Evolutionary conservation across 2,329 filamentous ascomycete genomes (phyloP).

Genomic region (Dryadomyces quercivorus): DNA sequence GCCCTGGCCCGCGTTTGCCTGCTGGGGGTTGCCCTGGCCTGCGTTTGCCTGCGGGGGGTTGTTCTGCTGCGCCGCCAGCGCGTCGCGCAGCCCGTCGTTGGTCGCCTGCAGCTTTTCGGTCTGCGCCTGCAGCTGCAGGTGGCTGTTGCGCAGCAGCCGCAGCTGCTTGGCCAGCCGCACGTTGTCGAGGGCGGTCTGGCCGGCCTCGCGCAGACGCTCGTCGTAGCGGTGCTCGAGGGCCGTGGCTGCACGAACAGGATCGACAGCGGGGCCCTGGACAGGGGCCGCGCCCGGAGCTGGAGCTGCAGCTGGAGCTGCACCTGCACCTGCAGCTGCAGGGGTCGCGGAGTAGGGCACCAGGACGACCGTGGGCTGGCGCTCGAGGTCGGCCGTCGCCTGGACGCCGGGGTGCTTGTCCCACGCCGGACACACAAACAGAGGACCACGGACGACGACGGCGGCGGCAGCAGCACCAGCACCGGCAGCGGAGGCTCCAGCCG

Average conservation of each 20-base stretch:
- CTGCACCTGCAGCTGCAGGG: conserved; percentile 9
- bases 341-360: conserved; percentile 15
- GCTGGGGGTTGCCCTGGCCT: not conserved
- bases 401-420: conserved; percentile 32
- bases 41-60: not conserved
- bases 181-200: conserved; percentile 4
- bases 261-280: conserved; percentile 7
- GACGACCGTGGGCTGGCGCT: conserved; percentile 28
- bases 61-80: not conserved
- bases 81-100: not conserved
- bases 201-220: conserved; percentile 5
- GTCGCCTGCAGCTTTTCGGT: not conserved
- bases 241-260: conserved; percentile 14
- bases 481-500: not conserved
- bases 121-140: not conserved
- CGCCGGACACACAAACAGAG: conserved; percentile 42
- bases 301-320: not conserved
- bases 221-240: conserved; percentile 19
- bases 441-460: conserved; percentile 15
- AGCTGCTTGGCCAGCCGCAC: conserved; percentile 1
- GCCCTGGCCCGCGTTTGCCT: no score
- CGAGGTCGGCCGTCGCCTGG: conserved; percentile 30
- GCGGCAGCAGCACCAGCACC: not conserved
- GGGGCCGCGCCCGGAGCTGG: not conserved
- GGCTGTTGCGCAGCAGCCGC: conserved; percentile 6